phyloP scores from a whole-genome alignment of 75 land plant genomes.

The Picea glauca region DNA sequence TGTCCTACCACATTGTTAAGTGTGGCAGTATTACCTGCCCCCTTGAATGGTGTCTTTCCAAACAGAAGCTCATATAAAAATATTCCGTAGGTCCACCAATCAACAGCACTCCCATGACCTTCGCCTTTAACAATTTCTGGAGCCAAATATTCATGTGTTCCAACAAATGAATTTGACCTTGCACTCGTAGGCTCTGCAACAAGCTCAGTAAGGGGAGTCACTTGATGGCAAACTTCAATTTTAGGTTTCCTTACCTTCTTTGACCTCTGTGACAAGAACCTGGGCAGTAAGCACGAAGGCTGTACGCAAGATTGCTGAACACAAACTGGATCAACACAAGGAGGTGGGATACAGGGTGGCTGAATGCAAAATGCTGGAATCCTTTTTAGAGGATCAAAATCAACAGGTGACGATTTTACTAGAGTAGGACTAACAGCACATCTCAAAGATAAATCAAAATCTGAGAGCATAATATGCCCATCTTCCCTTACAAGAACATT shows the following conservation, averaged over 20 bases:
- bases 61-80: constrained; percentile 78
- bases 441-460: constrained; percentile 69
- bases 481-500: constrained; percentile 66
- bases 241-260: constrained; percentile 47
- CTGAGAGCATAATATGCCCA: constrained; percentile 73
- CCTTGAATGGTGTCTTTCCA: constrained; percentile 90
- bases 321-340: constrained; percentile 58
- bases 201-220: constrained; percentile 71
- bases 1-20: constrained; percentile 75
- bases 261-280: constrained; percentile 27
- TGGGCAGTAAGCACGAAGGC: constrained; percentile 44
- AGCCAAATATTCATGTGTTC: constrained; percentile 89
- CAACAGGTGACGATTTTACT: constrained; percentile 39
- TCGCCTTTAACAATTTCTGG: constrained; percentile 90
- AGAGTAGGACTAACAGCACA: constrained; percentile 61
- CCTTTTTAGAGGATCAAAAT: constrained; percentile 12
- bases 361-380: constrained; percentile 39
- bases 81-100: constrained; percentile 95
- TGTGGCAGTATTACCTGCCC: constrained; percentile 80
- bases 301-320: constrained; percentile 37
- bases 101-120: constrained; percentile 92
- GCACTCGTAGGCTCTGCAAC: constrained; percentile 89
- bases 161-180: constrained; percentile 87
- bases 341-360: constrained; percentile 50
- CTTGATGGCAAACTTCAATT: constrained; percentile 37